phyloP scores from a whole-genome alignment of 176 grass and related monocot species.

The Metroxylon sagu region DNA sequence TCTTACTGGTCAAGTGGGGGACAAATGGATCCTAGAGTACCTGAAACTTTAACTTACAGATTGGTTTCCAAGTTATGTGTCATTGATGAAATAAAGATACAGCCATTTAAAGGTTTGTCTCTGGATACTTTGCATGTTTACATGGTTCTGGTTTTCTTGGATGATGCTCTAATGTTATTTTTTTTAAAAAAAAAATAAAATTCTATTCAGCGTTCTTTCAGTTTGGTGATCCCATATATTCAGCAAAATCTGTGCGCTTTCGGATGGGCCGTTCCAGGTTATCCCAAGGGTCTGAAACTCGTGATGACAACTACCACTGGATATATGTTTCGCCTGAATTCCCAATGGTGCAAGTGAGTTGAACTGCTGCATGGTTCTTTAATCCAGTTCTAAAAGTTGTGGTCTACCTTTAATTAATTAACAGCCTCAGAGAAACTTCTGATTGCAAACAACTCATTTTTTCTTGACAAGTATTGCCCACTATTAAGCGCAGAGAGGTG shows the following conservation, averaged over 20 bases:
- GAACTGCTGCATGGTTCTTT: no score
- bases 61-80: slow-evolving; percentile 40
- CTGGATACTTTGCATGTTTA: background rate
- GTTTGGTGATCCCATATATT: slow-evolving; percentile 41
- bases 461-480: no score
- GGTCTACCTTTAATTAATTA: background rate
- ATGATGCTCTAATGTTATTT: slow-evolving; percentile 9
- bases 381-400: background rate
- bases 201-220: slow-evolving; percentile 49
- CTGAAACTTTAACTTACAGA: slow-evolving; percentile 62
- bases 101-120: slow-evolving; percentile 54
- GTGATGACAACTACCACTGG: slow-evolving; percentile 62
- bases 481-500: no score
- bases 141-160: background rate
- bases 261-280: slow-evolving; percentile 57
- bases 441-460: no score
- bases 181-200: background rate
- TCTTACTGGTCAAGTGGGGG: slow-evolving; percentile 98
- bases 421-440: background rate
- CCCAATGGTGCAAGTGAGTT: slow-evolving; percentile 63
- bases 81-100: slow-evolving; percentile 54
- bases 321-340: slow-evolving; percentile 74
- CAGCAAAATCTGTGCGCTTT: slow-evolving; percentile 48
- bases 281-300: slow-evolving; percentile 11
- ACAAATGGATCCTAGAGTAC: slow-evolving; percentile 21